Percentiles rank a stretch among this genome's conserved stretches.
Conservation (phyloP, 2,329 filamentous ascomycete species). For the Paracoccidioides brasiliensis region DNA sequence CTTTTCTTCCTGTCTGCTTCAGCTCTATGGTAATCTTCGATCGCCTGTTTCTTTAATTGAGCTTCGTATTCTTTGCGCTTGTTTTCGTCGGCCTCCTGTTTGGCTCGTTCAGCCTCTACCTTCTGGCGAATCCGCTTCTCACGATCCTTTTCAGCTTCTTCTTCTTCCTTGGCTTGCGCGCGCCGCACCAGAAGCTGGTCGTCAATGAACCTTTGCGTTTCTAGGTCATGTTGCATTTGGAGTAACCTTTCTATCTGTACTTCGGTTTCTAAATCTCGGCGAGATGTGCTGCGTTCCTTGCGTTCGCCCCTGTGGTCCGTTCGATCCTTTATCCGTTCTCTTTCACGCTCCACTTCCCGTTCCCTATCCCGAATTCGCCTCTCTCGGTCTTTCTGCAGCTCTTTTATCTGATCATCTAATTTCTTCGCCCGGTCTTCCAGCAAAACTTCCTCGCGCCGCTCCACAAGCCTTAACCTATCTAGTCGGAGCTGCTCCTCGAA, state of each 20-base stretch:
- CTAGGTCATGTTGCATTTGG: conserved; percentile 20
- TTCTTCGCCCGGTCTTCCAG: neutral
- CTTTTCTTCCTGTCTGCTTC: conserved; percentile 37
- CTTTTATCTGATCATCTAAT: neutral
- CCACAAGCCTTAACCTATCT: neutral
- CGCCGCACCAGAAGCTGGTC: conserved; percentile 8
- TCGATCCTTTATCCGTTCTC: neutral
- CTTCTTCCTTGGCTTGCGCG: conserved; percentile 14
- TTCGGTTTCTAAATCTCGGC: conserved; percentile 16
- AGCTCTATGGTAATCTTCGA: conserved; percentile 40
- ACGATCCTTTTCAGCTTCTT: conserved; percentile 27
- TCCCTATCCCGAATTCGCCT: conserved; percentile 28
- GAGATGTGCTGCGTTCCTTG: conserved; percentile 4
- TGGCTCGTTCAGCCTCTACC: conserved; percentile 20
- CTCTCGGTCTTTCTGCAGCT: conserved; percentile 30
- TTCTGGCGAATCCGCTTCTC: conserved; percentile 34
- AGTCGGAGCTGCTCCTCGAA: neutral
- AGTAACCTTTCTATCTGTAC: conserved; percentile 22
- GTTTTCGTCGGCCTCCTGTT: conserved; percentile 25
- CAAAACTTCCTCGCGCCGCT: neutral
- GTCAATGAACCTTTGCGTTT: conserved; percentile 13
- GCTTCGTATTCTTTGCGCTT: conserved; percentile 15
- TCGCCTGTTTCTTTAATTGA: conserved; percentile 38
- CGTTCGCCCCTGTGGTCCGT: neutral
- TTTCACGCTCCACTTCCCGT: conserved; percentile 23